Conservation (phyloP, 2,329 filamentous ascomycete species). For the Graphilbum sp. region DNA sequence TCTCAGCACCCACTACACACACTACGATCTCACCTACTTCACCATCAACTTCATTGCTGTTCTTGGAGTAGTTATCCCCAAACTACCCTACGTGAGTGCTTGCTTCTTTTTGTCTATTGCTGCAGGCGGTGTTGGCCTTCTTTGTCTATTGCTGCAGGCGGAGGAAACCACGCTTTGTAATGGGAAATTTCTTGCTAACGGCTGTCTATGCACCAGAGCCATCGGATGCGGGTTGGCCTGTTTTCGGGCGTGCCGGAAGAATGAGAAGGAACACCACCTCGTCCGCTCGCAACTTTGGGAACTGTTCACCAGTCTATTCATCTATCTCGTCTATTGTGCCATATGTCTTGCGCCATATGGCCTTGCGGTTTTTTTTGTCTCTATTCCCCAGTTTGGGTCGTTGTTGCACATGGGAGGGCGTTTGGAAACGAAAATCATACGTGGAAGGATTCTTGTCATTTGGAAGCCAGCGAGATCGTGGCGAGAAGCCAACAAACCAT, state of each 20-base stretch:
- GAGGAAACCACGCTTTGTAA: too few species aligned
- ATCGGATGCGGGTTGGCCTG: conserved; percentile 60
- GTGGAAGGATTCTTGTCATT: background rate
- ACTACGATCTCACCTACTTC: conserved; percentile 95
- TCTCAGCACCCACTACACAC: conserved; percentile 95
- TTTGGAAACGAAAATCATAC: background rate
- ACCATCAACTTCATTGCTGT: conserved; percentile 93
- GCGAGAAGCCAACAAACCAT: background rate
- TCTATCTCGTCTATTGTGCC: background rate
- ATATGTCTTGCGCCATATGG: background rate
- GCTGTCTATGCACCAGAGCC: conserved; percentile 36
- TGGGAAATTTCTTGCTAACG: background rate
- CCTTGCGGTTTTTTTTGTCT: background rate
- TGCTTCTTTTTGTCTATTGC: background rate
- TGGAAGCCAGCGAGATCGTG: background rate
- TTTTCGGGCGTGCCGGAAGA: conserved; percentile 57
- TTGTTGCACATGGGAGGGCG: background rate
- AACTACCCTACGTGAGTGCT: conserved; percentile 71
- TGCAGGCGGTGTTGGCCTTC: background rate
- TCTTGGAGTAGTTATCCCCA: conserved; percentile 85
- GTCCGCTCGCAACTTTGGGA: too few species aligned
- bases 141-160: background rate
- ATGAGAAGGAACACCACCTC: background rate
- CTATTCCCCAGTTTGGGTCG: background rate
- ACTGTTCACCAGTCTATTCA: background rate